Conservation (phyloP, 2,329 filamentous ascomycete species). For the Rhexocercosporidium sp. region DNA sequence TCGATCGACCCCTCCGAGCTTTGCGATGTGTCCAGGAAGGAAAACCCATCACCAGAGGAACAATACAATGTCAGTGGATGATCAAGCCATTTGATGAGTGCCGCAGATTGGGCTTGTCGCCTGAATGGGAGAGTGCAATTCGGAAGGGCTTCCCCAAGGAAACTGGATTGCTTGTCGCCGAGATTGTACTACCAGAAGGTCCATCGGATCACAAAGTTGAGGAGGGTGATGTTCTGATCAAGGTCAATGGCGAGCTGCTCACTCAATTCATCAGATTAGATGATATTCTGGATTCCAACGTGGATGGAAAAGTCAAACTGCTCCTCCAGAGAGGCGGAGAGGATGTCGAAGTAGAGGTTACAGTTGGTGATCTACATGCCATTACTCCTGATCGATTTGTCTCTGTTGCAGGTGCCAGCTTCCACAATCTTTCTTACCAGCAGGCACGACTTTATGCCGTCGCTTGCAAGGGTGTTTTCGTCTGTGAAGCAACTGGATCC, state of each 20-base stretch:
- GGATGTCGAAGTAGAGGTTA: constrained; percentile 82
- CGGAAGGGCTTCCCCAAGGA: constrained; percentile 86
- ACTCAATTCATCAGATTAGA: constrained; percentile 93
- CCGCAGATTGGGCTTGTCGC: constrained; percentile 80
- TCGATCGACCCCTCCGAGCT: constrained; percentile 88
- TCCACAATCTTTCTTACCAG: constrained; percentile 96
- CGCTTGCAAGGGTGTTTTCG: constrained; percentile 87
- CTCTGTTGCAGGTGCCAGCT: constrained; percentile 89
- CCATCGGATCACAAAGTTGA: constrained; percentile 87
- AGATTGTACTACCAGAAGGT: constrained; percentile 90
- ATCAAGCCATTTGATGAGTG: constrained; percentile 98
- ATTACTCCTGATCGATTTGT: constrained; percentile 98
- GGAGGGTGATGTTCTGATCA: constrained; percentile 91
- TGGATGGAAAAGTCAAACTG: constrained; percentile 77
- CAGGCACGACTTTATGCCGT: constrained; percentile 96
- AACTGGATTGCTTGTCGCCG: constrained; percentile 95
- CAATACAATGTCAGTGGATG: constrained; percentile 97
- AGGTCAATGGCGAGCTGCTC: constrained; percentile 90
- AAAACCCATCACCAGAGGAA: constrained; percentile 80
- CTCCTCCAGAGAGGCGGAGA: constrained; percentile 88
- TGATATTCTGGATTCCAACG: constrained; percentile 87
- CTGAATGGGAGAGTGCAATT: constrained; percentile 85
- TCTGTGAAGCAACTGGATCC: constrained; percentile 92
- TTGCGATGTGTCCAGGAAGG: constrained; percentile 82
- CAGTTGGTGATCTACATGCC: constrained; percentile 86